phyloP scores from a whole-genome alignment of 1,284 basidiomycete species.

The Ganoderma lingzhi region DNA sequence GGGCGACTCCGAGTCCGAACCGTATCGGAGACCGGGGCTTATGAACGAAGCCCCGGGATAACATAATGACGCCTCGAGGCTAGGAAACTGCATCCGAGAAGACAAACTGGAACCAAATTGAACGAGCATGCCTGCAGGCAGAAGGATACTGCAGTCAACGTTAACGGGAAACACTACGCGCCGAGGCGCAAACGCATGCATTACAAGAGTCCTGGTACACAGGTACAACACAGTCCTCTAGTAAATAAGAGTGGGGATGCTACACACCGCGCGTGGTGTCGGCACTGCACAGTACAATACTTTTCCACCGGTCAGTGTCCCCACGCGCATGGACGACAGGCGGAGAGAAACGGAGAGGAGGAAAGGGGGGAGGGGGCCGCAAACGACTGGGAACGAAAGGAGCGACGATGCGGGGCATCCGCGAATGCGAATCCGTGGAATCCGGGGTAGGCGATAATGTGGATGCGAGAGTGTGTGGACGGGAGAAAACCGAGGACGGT shows the following conservation, averaged over 20 bases:
- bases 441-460: background rate
- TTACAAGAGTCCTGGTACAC: slow-evolving; percentile 17
- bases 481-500: background rate
- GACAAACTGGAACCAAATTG: background rate
- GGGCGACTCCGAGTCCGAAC: background rate
- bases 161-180: slow-evolving; percentile 56
- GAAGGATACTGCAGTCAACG: slow-evolving; percentile 59
- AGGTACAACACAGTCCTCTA: slow-evolving; percentile 22
- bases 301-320: slow-evolving; percentile 11
- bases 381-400: slow-evolving; percentile 1
- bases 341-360: background rate
- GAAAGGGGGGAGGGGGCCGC: background rate
- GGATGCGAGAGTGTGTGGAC: background rate
- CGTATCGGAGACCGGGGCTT: background rate
- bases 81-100: background rate
- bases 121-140: too few species aligned
- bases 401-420: slow-evolving; percentile 13
- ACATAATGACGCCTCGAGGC: background rate
- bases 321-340: background rate
- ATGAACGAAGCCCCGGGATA: too few species aligned
- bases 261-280: slow-evolving; percentile 5
- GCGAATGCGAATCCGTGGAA: background rate
- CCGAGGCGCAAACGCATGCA: slow-evolving; percentile 8
- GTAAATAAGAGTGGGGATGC: slow-evolving; percentile 14
- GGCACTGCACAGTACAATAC: slow-evolving; percentile 21